Conservation (phyloP, 805 yeast species). For the Kodamaea lidongshanica region DNA sequence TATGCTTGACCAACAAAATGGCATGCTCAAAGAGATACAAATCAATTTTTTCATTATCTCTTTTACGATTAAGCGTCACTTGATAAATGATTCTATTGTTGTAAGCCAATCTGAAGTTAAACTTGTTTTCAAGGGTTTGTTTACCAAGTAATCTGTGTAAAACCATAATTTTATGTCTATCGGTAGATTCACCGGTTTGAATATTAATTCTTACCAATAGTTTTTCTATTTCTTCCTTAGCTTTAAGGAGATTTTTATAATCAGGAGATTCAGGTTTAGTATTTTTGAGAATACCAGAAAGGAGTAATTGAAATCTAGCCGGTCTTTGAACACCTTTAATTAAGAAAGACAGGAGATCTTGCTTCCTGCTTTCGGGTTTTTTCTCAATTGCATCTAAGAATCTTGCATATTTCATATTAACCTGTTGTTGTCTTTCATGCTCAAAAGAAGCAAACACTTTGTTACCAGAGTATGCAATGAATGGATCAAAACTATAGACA, state of each 20-base stretch:
- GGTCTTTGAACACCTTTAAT: constrained; percentile 95
- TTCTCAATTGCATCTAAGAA: constrained; percentile 88
- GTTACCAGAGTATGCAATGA: constrained; percentile 88
- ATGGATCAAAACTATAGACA: constrained; percentile 86
- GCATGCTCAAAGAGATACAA: constrained; percentile 86
- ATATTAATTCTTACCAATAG: constrained; percentile 72
- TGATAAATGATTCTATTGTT: constrained; percentile 78
- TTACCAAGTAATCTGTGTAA: constrained; percentile 50
- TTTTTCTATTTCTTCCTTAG: constrained; percentile 68
- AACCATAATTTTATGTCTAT: constrained; percentile 81
- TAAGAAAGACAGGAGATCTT: constrained; percentile 86
- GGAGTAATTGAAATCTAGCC: constrained; percentile 83
- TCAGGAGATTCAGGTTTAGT: constrained; percentile 77
- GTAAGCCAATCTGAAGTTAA: constrained; percentile 76
- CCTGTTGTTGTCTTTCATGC: constrained; percentile 87
- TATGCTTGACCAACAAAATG: constrained; percentile 75
- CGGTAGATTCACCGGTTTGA: constrained; percentile 91
- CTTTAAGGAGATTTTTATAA: constrained; percentile 58
- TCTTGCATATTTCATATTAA: constrained; percentile 85
- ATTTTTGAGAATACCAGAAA: constrained; percentile 75
- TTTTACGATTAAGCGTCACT: constrained; percentile 61
- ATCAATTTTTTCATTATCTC: constrained; percentile 77
- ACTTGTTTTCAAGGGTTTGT: constrained; percentile 79
- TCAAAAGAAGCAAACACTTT: constrained; percentile 94
- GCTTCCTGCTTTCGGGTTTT: constrained; percentile 76